Percentiles rank a stretch among this genome's conserved stretches.
phyloP scores from a whole-genome alignment of 2,329 filamentous ascomycete genomes.

The Biscogniauxia sp. region DNA sequence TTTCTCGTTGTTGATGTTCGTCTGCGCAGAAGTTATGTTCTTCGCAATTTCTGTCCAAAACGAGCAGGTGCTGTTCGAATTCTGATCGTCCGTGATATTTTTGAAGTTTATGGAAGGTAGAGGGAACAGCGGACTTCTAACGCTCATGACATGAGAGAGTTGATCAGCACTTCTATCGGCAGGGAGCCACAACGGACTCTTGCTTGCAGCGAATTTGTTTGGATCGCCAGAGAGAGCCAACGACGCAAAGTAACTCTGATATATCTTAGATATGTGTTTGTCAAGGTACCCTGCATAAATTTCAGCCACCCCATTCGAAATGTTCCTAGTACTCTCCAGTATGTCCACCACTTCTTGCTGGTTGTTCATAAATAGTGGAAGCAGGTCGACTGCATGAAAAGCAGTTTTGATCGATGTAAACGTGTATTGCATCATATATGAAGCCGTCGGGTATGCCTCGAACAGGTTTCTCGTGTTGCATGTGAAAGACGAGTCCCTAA shows the following conservation, averaged over 20 bases:
- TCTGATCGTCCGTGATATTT: neutral
- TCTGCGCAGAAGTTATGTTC: neutral
- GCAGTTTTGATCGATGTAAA: neutral
- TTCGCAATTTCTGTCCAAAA: slow-evolving; percentile 3
- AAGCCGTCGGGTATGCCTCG: slow-evolving; percentile 2
- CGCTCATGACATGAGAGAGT: neutral
- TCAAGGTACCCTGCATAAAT: neutral
- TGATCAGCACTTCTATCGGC: neutral
- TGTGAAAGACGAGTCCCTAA: slow-evolving; percentile 2
- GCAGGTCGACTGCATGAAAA: slow-evolving; percentile 5
- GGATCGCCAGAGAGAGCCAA: slow-evolving; percentile 6
- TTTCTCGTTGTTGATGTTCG: too few species aligned
- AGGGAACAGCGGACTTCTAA: neutral
- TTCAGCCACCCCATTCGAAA: too few species aligned
- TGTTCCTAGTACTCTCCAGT: neutral
- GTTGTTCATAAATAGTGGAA: slow-evolving; percentile 6
- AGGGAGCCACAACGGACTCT: neutral
- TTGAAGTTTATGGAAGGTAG: neutral
- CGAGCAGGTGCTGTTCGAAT: neutral
- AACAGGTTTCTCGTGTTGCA: slow-evolving; percentile 9
- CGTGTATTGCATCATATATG: slow-evolving; percentile 8
- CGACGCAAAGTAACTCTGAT: slow-evolving; percentile 2
- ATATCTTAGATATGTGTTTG: neutral
- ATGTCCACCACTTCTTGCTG: neutral
- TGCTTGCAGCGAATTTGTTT: neutral